These are phyloP conservation scores for Mrakia blollopis DNA, from an alignment of 768 basidiomycete species.

Conservation along the genomic window DNA sequence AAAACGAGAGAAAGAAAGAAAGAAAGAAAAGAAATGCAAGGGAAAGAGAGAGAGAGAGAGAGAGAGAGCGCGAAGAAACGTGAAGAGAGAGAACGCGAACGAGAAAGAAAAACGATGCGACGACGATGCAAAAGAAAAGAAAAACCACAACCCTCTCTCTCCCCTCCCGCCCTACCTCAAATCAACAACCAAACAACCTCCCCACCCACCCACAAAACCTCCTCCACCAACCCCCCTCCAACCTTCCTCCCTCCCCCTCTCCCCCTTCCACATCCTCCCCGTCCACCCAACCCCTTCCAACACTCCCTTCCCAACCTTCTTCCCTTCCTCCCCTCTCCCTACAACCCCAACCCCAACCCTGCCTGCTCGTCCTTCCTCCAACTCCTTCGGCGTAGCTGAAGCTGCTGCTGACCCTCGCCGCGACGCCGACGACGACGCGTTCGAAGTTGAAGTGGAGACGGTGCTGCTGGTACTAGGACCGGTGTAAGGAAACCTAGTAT, in stretches of 20 bases:
- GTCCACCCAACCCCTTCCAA: slow-evolving; percentile 16
- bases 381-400: not conserved
- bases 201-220: slow-evolving; percentile 14
- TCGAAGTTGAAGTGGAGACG: not conserved
- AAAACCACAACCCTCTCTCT: not conserved
- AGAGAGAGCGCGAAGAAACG: not conserved
- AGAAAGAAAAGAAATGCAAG: not conserved
- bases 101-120: not conserved
- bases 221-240: slow-evolving; percentile 23
- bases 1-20: not conserved
- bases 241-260: not conserved
- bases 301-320: slow-evolving; percentile 19
- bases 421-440: not conserved
- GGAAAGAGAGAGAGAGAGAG: not conserved
- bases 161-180: not conserved
- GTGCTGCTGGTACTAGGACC: not conserved
- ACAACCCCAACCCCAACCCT: not conserved
- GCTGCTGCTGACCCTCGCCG: not conserved
- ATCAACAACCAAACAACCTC: slow-evolving; percentile 17
- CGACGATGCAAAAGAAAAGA: too few relatives aligned
- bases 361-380: not conserved
- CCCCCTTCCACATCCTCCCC: slow-evolving; percentile 26
- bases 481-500: not conserved
- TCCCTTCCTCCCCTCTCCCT: not conserved
- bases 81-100: not conserved